Percentiles rank a stretch among this genome's conserved stretches.
These are phyloP conservation scores for Butyriboletus regius DNA, from an alignment of 1,284 basidiomycete genomes.

Conservation along the genomic window DNA sequence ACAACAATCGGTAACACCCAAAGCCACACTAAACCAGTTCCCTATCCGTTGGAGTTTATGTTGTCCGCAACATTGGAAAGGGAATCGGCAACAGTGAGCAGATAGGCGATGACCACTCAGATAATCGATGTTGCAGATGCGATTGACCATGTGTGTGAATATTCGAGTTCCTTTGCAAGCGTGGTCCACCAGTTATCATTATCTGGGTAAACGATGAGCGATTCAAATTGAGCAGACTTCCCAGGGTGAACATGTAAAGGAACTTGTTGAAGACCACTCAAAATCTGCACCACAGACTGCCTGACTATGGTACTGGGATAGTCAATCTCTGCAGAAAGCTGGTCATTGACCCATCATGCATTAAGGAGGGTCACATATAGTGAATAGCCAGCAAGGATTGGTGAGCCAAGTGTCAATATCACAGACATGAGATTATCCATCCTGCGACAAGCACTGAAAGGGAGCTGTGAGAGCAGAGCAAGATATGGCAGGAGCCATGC, in stretches of 20 bases:
- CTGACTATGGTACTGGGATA: slow-evolving; percentile 15
- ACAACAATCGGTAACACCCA: slow-evolving; percentile 41
- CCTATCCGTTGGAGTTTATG: slow-evolving; percentile 33
- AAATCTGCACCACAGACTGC: slow-evolving; percentile 16
- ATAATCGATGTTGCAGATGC: slow-evolving; percentile 35
- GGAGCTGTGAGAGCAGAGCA: slow-evolving; percentile 39
- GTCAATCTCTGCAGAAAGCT: slow-evolving; percentile 19
- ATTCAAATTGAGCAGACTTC: slow-evolving; percentile 23
- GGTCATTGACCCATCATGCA: slow-evolving; percentile 23
- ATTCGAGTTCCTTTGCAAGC: slow-evolving; percentile 23
- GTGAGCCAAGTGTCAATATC: slow-evolving; percentile 31
- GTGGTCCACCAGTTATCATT: slow-evolving; percentile 32
- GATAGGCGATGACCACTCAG: slow-evolving; percentile 41
- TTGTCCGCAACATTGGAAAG: slow-evolving; percentile 25
- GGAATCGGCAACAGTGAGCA: slow-evolving; percentile 38
- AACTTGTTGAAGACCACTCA: slow-evolving; percentile 28
- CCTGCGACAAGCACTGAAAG: slow-evolving; percentile 32
- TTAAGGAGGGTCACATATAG: slow-evolving; percentile 31
- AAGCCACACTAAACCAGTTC: slow-evolving; percentile 36
- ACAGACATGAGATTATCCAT: slow-evolving; percentile 30
- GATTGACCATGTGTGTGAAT: slow-evolving; percentile 36
- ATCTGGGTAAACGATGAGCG: slow-evolving; percentile 28
- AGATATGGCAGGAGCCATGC: slow-evolving; percentile 43
- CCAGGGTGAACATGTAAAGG: slow-evolving; percentile 27
- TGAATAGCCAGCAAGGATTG: slow-evolving; percentile 30